Percentiles rank a stretch among this genome's conserved stretches.
Conservation (phyloP, 1,139 yeast species). For the Taiozyma sp. region DNA sequence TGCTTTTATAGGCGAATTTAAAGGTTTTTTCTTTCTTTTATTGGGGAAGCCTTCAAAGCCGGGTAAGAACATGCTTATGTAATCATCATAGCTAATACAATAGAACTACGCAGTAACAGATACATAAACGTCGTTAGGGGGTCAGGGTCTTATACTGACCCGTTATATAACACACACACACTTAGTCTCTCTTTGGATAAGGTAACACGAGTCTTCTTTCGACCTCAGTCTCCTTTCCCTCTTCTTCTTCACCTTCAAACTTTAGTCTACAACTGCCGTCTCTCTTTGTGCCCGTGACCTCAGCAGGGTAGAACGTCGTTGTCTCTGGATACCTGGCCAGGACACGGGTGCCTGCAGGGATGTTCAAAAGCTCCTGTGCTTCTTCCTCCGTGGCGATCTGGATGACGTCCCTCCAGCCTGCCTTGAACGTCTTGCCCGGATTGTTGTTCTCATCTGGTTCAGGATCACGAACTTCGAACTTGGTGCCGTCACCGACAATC, state of each 20-base stretch:
- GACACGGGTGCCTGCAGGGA: constrained; percentile 76
- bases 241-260: constrained; percentile 98
- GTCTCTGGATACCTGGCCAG: constrained; percentile 97
- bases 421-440: constrained; percentile 83
- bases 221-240: constrained; percentile 91
- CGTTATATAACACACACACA: neutral
- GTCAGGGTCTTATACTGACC: neutral
- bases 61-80: neutral
- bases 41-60: neutral
- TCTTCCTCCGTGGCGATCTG: constrained; percentile 56
- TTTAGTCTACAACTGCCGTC: constrained; percentile 76
- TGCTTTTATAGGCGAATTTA: neutral
- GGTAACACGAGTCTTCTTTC: constrained; percentile 81
- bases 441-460: constrained; percentile 95
- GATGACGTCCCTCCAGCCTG: constrained; percentile 76
- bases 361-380: constrained; percentile 44
- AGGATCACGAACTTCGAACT: constrained; percentile 88
- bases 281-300: constrained; percentile 72
- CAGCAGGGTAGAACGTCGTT: constrained; percentile 93
- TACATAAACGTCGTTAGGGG: neutral
- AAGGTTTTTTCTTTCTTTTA: neutral
- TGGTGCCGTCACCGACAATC: constrained; percentile 70
- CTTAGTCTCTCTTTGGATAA: constrained; percentile 37
- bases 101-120: too few species aligned
- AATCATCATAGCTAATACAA: too few species aligned